Evolutionary conservation across 495 filamentous ascomycete genomes (phyloP).

Genomic region (Annulohypoxylon stygium): DNA sequence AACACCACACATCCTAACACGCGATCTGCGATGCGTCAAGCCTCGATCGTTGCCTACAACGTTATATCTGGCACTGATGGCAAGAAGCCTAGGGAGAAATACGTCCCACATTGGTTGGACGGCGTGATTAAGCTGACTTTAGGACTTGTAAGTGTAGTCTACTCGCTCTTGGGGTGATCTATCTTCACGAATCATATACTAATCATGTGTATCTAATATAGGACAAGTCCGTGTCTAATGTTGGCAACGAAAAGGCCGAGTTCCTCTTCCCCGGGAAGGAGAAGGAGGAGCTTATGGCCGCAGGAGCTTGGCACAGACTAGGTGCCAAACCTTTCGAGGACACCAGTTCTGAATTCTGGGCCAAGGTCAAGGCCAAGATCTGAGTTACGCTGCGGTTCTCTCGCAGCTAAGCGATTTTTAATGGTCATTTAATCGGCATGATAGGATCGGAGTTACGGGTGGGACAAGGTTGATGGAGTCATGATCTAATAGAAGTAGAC

Average conservation of each 20-base stretch:
- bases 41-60: conserved; percentile 66
- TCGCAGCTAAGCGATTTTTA: neutral
- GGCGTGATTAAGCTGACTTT: conserved; percentile 52
- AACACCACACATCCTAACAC: conserved; percentile 67
- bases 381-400: neutral
- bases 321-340: conserved; percentile 48
- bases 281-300: conserved; percentile 40
- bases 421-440: neutral
- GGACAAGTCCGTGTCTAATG: conserved; percentile 48
- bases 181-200: neutral
- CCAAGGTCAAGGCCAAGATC: conserved; percentile 38
- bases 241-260: conserved; percentile 43
- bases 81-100: conserved; percentile 44
- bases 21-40: conserved; percentile 65
- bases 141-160: conserved; percentile 45
- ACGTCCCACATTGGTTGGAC: conserved; percentile 50
- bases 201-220: neutral
- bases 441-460: neutral
- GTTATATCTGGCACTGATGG: conserved; percentile 62
- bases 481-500: conserved; percentile 10
- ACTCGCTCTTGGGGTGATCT: neutral
- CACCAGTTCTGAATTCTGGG: conserved; percentile 32
- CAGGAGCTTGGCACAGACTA: conserved; percentile 43
- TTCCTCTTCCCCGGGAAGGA: conserved; percentile 37
- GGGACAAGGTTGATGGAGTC: neutral